Base-by-base conservation (phyloP, 768 basidiomycete genomes). In the Leccinum uliginosum region DNA sequence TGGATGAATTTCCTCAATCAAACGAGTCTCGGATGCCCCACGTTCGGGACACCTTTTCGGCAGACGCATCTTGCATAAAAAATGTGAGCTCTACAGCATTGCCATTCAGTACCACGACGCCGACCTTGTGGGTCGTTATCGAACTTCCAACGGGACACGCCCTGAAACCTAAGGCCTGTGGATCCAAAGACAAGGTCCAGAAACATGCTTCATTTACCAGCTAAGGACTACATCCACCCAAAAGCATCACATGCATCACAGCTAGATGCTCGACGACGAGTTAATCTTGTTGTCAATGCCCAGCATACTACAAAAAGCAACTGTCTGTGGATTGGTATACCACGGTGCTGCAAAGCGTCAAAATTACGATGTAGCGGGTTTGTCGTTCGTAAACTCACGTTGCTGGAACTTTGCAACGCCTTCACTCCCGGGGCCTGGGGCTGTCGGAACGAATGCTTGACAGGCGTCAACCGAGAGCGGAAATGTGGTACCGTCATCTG, bases 321-420 rank as follows among this genome's bases (percentile, higher is more conserved):
- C 83, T 1, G 94, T 98, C 67, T 98, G 94, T 26, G 92, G 89
- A 65, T 95, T 96, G 24, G 85, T 82, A 69, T 91, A 95, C 76
- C 80, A 82, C 1, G 82, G 80, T 24, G 86, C 91, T 94, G 66
- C 10, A 56, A 58, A 49, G 27, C 40, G 19, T 43, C 40, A 43
- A 43, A 11, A 43, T 43, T 43, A 6, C 11, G 19, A 12, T 43
- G 10, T 5, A 19, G 19, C 11, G 4, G 11, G 10, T 19, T 43
- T 43, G 40, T 47, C 23, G 47, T 19, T 44, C 19, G 6, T 50
- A 51, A 19, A 71, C 77, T 71, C 62, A 78, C 75, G 75, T 63
- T 72, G 68, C 50, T 67, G 52, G 70, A 72, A 63, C 54, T 79
- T 78, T 51, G 69, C 65, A 24, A 64, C 66, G 19, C 77, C 74